Conservation (phyloP, 2,329 filamentous ascomycete species). For the Talaromyces sp. region DNA sequence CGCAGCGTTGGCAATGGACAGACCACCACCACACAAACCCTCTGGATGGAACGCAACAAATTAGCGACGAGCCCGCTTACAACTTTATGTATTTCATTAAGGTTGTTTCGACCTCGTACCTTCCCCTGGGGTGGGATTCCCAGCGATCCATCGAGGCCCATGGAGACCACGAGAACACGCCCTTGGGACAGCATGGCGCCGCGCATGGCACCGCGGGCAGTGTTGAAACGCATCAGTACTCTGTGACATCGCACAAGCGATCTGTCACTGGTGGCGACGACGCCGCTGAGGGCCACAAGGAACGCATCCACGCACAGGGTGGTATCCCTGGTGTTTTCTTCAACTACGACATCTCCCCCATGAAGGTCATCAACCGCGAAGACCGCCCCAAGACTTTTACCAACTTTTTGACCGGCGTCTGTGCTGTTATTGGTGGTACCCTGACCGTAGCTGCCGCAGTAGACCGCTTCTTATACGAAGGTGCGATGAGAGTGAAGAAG, state of each 20-base stretch:
- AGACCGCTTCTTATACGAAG: slow-evolving; percentile 88
- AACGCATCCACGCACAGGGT: slow-evolving; percentile 80
- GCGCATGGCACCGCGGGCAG: slow-evolving; percentile 65
- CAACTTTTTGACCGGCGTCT: slow-evolving; percentile 88
- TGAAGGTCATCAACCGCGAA: slow-evolving; percentile 99
- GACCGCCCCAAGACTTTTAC: slow-evolving; percentile 82
- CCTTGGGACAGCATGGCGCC: slow-evolving; percentile 64
- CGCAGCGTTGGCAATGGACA: slow-evolving; percentile 64
- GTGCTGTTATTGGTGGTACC: slow-evolving; percentile 90
- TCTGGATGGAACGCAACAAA: slow-evolving; percentile 72
- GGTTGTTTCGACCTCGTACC: slow-evolving; percentile 91
- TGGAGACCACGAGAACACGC: slow-evolving; percentile 46
- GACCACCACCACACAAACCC: slow-evolving; percentile 85
- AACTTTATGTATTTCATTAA: slow-evolving; percentile 99
- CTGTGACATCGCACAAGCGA: slow-evolving; percentile 92
- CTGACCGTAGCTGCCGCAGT: slow-evolving; percentile 91
- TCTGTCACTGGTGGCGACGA: slow-evolving; percentile 80
- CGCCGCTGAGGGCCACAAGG: slow-evolving; percentile 80
- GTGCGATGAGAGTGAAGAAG: slow-evolving; percentile 79
- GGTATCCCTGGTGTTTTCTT: slow-evolving; percentile 98
- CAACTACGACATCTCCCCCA: slow-evolving; percentile 97
- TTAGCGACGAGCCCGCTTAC: slow-evolving; percentile 73
- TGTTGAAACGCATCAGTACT: slow-evolving; percentile 97
- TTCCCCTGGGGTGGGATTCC: slow-evolving; percentile 83
- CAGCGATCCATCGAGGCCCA: slow-evolving; percentile 38